Evolutionary conservation across 192 early-diverging fungal species (phyloP).

Genomic region (Coemansia sp.): DNA sequence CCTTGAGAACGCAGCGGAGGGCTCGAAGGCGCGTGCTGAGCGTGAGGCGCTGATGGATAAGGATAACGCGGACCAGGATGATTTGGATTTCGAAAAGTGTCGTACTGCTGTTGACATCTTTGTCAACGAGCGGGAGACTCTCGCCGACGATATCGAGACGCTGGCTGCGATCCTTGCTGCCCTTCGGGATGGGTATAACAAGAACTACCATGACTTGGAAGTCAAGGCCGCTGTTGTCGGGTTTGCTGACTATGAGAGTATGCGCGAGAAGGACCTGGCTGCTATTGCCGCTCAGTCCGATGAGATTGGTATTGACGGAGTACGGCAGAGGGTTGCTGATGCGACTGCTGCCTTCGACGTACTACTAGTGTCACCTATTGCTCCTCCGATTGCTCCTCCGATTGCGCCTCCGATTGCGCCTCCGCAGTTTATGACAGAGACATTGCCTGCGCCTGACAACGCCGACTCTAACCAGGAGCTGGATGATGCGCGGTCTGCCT

Average conservation of each 20-base stretch:
- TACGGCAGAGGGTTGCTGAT: constrained; percentile 27
- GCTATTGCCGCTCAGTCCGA: constrained; percentile 3
- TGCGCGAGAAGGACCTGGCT: constrained; percentile 27
- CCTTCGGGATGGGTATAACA: constrained; percentile 56
- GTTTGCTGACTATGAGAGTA: constrained; percentile 32
- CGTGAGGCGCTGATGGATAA: constrained; percentile 34
- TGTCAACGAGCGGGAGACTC: constrained; percentile 29
- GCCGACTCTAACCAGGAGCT: constrained; percentile 14
- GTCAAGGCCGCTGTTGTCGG: constrained; percentile 58
- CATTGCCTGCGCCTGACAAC: background rate
- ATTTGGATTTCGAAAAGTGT: constrained; percentile 28
- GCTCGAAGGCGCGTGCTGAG: constrained; percentile 21
- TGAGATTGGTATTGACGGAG: constrained; percentile 19
- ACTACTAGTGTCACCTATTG: background rate
- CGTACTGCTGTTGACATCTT: constrained; percentile 22
- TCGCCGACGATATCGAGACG: constrained; percentile 24
- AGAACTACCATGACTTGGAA: constrained; percentile 60
- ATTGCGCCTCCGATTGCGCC: background rate
- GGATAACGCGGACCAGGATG: constrained; percentile 34
- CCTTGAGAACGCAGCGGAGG: constrained; percentile 41
- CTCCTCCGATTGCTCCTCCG: background rate
- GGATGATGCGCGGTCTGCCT: constrained; percentile 19
- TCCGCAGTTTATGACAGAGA: background rate
- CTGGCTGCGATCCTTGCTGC: constrained; percentile 25
- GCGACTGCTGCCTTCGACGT: constrained; percentile 6